phyloP scores from a whole-genome alignment of 257 asterid genomes.

The Nicotiana knightiana region DNA sequence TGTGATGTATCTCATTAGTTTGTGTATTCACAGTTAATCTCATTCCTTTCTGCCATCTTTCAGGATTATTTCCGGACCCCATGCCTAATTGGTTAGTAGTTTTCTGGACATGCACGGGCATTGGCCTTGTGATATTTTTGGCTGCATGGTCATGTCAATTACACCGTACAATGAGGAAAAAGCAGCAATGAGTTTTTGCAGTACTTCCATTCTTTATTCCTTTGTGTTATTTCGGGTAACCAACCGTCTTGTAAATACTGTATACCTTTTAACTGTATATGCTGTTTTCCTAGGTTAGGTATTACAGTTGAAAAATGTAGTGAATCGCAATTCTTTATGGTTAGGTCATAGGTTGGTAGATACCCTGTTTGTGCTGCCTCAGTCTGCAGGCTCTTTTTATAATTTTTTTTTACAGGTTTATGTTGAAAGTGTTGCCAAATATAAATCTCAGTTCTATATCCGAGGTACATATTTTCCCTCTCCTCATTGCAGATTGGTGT shows the following conservation, averaged over 20 bases:
- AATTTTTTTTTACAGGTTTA: neutral
- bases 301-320: conserved; percentile 4
- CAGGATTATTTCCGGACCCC: conserved; percentile 68
- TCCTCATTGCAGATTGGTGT: neutral
- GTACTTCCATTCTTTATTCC: conserved; percentile 21
- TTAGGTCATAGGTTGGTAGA: conserved; percentile 3
- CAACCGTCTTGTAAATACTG: conserved; percentile 42
- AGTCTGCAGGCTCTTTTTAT: neutral
- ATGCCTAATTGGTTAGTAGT: conserved; percentile 85
- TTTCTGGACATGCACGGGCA: conserved; percentile 55
- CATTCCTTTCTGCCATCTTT: neutral
- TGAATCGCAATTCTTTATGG: neutral
- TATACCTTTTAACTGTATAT: conserved; percentile 35
- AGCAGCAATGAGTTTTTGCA: conserved; percentile 42
- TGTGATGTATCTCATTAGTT: neutral
- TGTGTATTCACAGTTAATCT: neutral
- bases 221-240: conserved; percentile 17
- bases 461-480: neutral
- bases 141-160: conserved; percentile 77
- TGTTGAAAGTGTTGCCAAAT: conserved; percentile 36
- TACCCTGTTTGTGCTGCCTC: conserved; percentile 3
- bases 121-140: conserved; percentile 53
- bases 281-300: conserved; percentile 12
- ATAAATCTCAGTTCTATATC: neutral
- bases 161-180: conserved; percentile 55